These are phyloP conservation scores for Phytophthora multivora DNA, from an alignment of 352 stramenopile genomes.

Conservation along the genomic window DNA sequence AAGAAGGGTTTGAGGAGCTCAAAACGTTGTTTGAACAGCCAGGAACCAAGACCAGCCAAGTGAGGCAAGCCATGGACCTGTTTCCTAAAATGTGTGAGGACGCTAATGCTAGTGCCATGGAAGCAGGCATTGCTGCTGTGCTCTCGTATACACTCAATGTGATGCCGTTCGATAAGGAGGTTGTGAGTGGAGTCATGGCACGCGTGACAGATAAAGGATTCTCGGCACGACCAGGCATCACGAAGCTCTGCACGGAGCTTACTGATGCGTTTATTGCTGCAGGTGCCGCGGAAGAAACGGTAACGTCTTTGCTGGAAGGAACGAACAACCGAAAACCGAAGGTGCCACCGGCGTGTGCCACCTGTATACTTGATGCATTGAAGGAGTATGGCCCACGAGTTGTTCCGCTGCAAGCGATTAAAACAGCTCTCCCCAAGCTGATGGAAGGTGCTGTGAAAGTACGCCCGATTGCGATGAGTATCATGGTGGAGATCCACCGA, in stretches of 20 bases:
- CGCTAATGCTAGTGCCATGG: conserved; percentile 80
- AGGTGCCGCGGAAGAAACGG: conserved; percentile 76
- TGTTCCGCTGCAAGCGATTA: conserved; percentile 72
- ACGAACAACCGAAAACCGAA: conserved; percentile 90
- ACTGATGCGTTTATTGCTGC: conserved; percentile 75
- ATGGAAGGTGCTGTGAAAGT: conserved; percentile 88
- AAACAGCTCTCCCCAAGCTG: conserved; percentile 64
- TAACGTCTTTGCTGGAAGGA: conserved; percentile 76
- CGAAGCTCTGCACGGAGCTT: conserved; percentile 83
- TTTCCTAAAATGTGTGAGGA: conserved; percentile 88
- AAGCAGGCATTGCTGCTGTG: conserved; percentile 74
- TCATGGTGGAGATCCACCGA: conserved; percentile 82
- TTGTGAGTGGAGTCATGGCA: conserved; percentile 76
- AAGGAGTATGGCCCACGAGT: conserved; percentile 83
- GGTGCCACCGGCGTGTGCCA: conserved; percentile 74
- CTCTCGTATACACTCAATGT: conserved; percentile 72
- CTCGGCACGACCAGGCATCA: conserved; percentile 69
- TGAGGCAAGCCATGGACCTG: conserved; percentile 56
- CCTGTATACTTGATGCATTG: conserved; percentile 68
- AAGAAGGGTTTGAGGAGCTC: conserved; percentile 80
- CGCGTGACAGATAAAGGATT: conserved; percentile 87
- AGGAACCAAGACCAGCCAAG: conserved; percentile 46
- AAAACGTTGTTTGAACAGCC: conserved; percentile 66
- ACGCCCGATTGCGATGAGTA: conserved; percentile 75
- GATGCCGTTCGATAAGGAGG: conserved; percentile 69